A percentile compares a stretch with the other conserved stretches of the same genome.
Evolutionary conservation across 495 filamentous ascomycete genomes (phyloP).

Genomic region (Aspergillus mulundensis): DNA sequence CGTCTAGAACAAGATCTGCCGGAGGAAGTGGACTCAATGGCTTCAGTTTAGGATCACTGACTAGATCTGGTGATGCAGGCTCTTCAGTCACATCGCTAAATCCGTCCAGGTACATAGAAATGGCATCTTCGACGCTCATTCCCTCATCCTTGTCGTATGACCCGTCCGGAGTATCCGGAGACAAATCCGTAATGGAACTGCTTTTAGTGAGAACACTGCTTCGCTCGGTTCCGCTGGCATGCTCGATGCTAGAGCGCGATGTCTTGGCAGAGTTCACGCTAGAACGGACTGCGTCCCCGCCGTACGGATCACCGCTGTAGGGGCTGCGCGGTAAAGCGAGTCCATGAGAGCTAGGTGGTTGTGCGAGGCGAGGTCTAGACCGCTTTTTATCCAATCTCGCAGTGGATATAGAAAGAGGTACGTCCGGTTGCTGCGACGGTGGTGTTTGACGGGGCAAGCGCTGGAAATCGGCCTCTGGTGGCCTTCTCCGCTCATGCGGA

Average conservation of each 20-base stretch:
- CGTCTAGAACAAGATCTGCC: conserved; percentile 26
- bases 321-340: conserved; percentile 31
- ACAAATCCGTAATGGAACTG: conserved; percentile 66
- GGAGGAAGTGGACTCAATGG: conserved; percentile 30
- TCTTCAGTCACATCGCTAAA: conserved; percentile 60
- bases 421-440: conserved; percentile 24
- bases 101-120: conserved; percentile 87
- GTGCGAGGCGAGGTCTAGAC: conserved; percentile 26
- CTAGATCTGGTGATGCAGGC: conserved; percentile 31
- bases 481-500: conserved; percentile 19
- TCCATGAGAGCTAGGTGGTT: conserved; percentile 21
- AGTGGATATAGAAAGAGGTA: conserved; percentile 43
- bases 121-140: conserved; percentile 87
- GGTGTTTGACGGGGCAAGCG: conserved; percentile 26
- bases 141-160: conserved; percentile 60
- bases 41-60: conserved; percentile 29
- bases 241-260: conserved; percentile 65
- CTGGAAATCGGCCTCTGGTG: conserved; percentile 26
- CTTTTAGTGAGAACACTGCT: conserved; percentile 78
- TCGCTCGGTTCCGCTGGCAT: conserved; percentile 66
- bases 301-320: conserved; percentile 27
- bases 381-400: conserved; percentile 29
- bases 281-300: conserved; percentile 57
- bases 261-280: conserved; percentile 70
- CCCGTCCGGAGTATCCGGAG: conserved; percentile 53